Percentiles rank a stretch among this genome's conserved stretches.
Evolutionary conservation across 1,284 basidiomycete genomes (phyloP).

Genomic region (Rhizoctonia solani): DNA sequence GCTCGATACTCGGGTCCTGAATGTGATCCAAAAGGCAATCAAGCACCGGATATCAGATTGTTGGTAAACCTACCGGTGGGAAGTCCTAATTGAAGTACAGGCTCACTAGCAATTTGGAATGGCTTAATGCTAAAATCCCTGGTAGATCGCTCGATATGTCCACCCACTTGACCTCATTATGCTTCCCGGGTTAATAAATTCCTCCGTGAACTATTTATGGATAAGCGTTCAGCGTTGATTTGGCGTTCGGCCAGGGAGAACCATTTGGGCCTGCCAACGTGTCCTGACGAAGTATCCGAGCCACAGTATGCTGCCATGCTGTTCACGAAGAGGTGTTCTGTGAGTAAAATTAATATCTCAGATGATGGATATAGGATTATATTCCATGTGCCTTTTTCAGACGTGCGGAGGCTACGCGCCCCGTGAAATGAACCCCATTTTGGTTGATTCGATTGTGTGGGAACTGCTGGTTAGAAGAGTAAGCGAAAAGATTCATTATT

Average conservation of each 20-base stretch:
- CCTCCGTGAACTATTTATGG: constrained; percentile 25
- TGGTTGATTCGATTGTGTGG: constrained; percentile 23
- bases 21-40: too few relatives aligned
- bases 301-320: constrained; percentile 1
- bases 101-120: background rate
- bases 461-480: constrained; percentile 13
- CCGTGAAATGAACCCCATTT: constrained; percentile 14
- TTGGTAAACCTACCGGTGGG: background rate
- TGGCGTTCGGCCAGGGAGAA: background rate
- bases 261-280: background rate
- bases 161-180: constrained; percentile 22
- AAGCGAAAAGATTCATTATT: background rate
- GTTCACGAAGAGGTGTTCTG: constrained; percentile 14
- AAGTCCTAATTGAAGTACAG: background rate
- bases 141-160: constrained; percentile 23
- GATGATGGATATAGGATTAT: background rate
- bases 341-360: background rate
- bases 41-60: background rate
- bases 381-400: background rate
- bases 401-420: constrained; percentile 8
- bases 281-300: background rate
- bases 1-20: too few relatives aligned
- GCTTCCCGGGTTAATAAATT: constrained; percentile 25
- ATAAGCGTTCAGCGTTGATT: background rate
- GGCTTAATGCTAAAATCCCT: background rate